These are phyloP conservation scores for Mycena sp. DNA, from an alignment of 1,284 basidiomycete species.

Conservation along the genomic window DNA sequence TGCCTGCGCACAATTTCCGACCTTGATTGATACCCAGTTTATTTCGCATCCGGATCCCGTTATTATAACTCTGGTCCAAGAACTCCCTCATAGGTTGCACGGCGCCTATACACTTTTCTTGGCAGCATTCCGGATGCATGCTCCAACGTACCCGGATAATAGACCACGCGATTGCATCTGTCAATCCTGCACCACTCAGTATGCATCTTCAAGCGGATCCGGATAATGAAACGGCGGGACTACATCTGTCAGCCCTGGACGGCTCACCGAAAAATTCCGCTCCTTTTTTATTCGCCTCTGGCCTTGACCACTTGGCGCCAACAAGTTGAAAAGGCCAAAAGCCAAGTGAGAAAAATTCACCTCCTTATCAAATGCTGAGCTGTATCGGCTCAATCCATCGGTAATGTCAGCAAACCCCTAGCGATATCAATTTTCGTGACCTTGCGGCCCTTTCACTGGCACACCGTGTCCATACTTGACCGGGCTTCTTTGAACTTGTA, in stretches of 20 bases:
- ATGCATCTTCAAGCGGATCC: neutral
- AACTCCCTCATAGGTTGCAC: neutral
- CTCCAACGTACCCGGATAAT: neutral
- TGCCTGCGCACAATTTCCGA: neutral
- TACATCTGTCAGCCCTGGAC: neutral
- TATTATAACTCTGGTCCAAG: neutral
- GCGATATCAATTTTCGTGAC: neutral
- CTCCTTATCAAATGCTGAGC: neutral
- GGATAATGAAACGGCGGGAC: neutral
- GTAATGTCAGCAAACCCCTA: neutral
- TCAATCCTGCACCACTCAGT: neutral
- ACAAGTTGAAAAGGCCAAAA: constrained; percentile 3
- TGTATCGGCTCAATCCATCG: constrained; percentile 1
- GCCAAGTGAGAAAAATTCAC: neutral
- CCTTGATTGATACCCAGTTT: neutral
- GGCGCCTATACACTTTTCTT: neutral
- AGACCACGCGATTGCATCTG: too few species aligned
- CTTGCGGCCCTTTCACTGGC: neutral
- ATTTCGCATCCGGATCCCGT: too few species aligned
- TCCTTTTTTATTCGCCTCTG: neutral
- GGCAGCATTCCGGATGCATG: neutral
- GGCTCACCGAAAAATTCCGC: neutral
- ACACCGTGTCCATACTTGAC: neutral
- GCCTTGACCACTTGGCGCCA: neutral
- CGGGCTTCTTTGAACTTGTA: too few species aligned